Base-by-base conservation (phyloP, 2,329 filamentous ascomycete species). In the Colletotrichum scovillei region DNA sequence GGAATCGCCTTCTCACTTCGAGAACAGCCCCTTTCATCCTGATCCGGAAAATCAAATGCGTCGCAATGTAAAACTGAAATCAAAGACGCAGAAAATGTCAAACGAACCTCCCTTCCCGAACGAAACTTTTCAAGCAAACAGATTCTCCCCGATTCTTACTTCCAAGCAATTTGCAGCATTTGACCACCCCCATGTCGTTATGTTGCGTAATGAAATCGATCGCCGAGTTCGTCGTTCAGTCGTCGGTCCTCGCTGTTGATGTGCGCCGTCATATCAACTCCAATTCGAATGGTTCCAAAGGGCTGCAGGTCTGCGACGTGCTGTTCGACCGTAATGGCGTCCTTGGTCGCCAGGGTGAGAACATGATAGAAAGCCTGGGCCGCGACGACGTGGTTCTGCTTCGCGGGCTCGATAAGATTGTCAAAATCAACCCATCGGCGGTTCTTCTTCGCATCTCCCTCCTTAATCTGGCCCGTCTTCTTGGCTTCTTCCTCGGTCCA, bases 301-400 rank as follows among this genome's bases (percentile, higher is more conserved):
- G 86, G 81, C 63, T 80, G 66, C 38, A 81, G 69, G 6, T 77
- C 75, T 28, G 80, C 79, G 32, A 81, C 81, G 3, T 87, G 84
- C 81, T 97, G 95, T 74, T 88, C 82, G 5, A 95, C 90, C 22
- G 83, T 80, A 57, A 96, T 83, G 68, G 89, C 81, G 2, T 88
- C 88, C 81, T 92, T 94, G 2, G 91, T 94, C 6, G 90, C 92
- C 56, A 97, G 86, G 12, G 88, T 87, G 16, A 97, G 87, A 2
- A 94, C 87, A 80, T 97, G 93, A 83, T 93, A 90, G 79, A 94
- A 92, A 0, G 91, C 94, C 80, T 95, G 93, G 2, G 93, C 91
- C 9, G 92, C 93, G 14, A 94, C 91, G 35, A 89, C 84, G 46
- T 85, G 87, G 35, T 89, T 90, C 55, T 84, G 83, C 59, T 85